Conservation (phyloP, 2,329 filamentous ascomycete genomes). For the Simplicillium aogashimaense region DNA sequence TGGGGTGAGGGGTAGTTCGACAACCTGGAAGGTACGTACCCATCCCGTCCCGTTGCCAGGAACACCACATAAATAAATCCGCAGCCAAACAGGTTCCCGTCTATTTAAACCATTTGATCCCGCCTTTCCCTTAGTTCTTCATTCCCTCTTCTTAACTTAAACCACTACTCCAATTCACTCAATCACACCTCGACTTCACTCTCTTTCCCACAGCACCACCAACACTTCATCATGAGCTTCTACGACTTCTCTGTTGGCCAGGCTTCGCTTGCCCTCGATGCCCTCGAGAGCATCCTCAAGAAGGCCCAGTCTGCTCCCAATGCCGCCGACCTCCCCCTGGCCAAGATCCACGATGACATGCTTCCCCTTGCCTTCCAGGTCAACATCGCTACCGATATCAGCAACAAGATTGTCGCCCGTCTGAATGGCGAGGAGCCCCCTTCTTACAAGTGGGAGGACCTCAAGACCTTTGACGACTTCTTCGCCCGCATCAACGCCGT, state of each 20-base stretch:
- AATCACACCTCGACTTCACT: neutral
- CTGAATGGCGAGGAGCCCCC: slow-evolving; percentile 19
- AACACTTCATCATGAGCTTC: slow-evolving; percentile 22
- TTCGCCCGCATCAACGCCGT: slow-evolving; percentile 21
- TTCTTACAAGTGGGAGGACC: slow-evolving; percentile 13
- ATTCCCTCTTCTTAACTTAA: neutral
- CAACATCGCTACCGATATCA: slow-evolving; percentile 17
- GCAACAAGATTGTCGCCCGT: slow-evolving; percentile 22
- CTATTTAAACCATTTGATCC: too few relatives aligned
- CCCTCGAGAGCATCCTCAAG: slow-evolving; percentile 22
- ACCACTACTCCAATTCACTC: neutral
- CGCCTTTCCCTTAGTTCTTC: neutral
- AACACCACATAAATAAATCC: too few relatives aligned
- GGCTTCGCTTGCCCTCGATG: slow-evolving; percentile 19
- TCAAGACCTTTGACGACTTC: slow-evolving; percentile 23
- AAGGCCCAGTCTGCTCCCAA: slow-evolving; percentile 23
- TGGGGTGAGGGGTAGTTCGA: too few relatives aligned
- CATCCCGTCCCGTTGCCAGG: too few relatives aligned
- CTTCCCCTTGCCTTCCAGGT: slow-evolving; percentile 31
- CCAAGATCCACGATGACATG: slow-evolving; percentile 31
- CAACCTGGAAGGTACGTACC: too few relatives aligned
- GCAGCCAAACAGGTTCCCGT: too few relatives aligned
- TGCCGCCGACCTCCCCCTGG: slow-evolving; percentile 18
- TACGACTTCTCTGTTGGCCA: slow-evolving; percentile 27
- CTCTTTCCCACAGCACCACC: slow-evolving; percentile 1